Evolutionary conservation across 768 basidiomycete genomes (phyloP), one percentile per base, ranked within the genome.

Genomic region (Crassisporium funariophilum): DNA sequence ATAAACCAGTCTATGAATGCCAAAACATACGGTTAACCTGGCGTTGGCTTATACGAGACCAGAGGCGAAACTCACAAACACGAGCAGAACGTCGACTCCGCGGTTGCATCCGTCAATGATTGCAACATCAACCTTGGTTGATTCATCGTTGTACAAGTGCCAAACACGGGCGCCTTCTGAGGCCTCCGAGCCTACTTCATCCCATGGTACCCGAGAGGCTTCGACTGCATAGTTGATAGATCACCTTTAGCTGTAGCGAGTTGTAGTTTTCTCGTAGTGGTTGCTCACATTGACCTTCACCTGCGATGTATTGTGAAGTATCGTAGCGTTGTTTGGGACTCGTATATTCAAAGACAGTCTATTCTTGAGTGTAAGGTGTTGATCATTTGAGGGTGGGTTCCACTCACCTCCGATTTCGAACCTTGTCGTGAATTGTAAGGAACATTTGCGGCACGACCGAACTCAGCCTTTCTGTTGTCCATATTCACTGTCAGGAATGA

Each of bases 71-170:
- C 74, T 60, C 46, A 72, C 74, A 44, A 77, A 77, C 19, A 77
- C 74, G 17, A 73, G 61, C 4, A 75, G 55, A 5, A 71, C 69
- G 39, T 75, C 73, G n/a, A 75, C 68, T 13, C 69, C 69, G n/a
- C 71, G 59, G 41, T 72, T 69, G 52, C 66, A 70, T 8, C 67
- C 69, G 11, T 77, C 73, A 12, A 60, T 63, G 40, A 68, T 57
- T 2, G 63, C 52, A 1, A 55, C 49, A 50, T 76, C 73, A 12
- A 62, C 55, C 38, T 63, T 70, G 7, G 57, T 46, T 4, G 74
- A 67, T 46, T 72, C 72, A 4, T 70, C 68, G n/a, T 66, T 66
- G 52, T 75, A 76, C 3, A 71, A 61, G n/a, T 63, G 59, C 73
- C 75, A 76, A 11, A 75, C 59, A 5, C 61, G 53, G 10, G 70